Evolutionary conservation across 768 basidiomycete genomes (phyloP).

Genomic region (Mrakia frigida): DNA sequence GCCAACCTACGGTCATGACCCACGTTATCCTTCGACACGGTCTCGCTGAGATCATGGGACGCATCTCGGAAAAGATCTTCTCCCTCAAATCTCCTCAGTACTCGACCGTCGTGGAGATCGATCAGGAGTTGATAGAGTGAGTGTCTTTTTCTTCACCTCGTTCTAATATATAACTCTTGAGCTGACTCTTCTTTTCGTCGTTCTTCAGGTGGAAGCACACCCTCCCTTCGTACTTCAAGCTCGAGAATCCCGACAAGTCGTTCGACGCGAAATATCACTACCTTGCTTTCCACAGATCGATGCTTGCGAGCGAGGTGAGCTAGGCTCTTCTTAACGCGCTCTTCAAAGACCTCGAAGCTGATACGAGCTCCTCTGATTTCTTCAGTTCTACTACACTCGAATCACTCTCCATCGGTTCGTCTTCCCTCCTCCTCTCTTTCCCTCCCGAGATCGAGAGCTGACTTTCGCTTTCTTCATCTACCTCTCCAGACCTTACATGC

Average conservation of each 20-base stretch:
- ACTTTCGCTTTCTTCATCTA: not conserved
- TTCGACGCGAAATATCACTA: slow-evolving; percentile 43
- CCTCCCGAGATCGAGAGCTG: not conserved
- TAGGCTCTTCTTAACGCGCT: too few species aligned
- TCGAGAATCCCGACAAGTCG: slow-evolving; percentile 41
- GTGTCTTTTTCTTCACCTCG: slow-evolving; percentile 18
- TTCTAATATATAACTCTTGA: slow-evolving; percentile 37
- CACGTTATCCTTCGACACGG: slow-evolving; percentile 44
- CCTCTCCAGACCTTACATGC: slow-evolving; percentile 40
- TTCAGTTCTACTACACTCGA: slow-evolving; percentile 43
- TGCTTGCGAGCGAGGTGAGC: slow-evolving; percentile 42
- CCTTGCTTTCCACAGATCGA: slow-evolving; percentile 45
- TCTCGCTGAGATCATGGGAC: not conserved
- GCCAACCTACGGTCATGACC: slow-evolving; percentile 44
- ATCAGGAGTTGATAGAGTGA: slow-evolving; percentile 44
- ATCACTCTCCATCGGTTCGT: slow-evolving; percentile 44
- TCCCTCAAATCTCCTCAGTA: slow-evolving; percentile 45
- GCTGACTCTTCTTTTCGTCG: not conserved
- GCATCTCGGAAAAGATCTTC: slow-evolving; percentile 36
- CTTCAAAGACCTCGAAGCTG: not conserved
- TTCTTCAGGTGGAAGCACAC: slow-evolving; percentile 17
- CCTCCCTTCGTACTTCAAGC: slow-evolving; percentile 31
- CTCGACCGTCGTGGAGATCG: slow-evolving; percentile 44
- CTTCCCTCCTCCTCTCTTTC: not conserved
- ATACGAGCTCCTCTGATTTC: not conserved